Conservation (phyloP, 1,284 basidiomycete genomes). For the Calocybe gambosa region DNA sequence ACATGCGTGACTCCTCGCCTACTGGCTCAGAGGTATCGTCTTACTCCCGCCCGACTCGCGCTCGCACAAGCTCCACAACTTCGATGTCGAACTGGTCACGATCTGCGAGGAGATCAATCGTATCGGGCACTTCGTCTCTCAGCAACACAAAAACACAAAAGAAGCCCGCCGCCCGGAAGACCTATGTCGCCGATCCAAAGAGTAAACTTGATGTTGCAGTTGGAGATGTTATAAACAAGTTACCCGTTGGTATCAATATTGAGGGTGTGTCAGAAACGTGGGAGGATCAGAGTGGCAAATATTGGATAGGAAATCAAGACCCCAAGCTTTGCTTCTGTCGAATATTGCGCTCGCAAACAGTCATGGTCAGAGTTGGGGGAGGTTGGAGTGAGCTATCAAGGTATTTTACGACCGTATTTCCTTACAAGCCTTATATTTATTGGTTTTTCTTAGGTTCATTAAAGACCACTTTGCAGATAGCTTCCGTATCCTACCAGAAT, state of each 20-base stretch:
- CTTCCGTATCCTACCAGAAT: slow-evolving; percentile 59
- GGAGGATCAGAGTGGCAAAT: slow-evolving; percentile 89
- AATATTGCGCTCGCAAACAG: slow-evolving; percentile 85
- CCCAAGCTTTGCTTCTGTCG: slow-evolving; percentile 88
- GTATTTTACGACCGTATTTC: slow-evolving; percentile 41
- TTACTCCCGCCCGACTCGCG: slow-evolving; percentile 34
- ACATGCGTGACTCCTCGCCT: slow-evolving; percentile 47
- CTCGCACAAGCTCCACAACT: slow-evolving; percentile 36
- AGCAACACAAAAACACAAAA: slow-evolving; percentile 41
- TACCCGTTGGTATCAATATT: slow-evolving; percentile 82
- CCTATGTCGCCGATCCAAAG: slow-evolving; percentile 80
- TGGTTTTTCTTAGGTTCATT: slow-evolving; percentile 62
- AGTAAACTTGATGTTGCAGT: slow-evolving; percentile 90
- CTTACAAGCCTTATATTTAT: slow-evolving; percentile 12
- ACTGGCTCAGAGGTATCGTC: slow-evolving; percentile 50
- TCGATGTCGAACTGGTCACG: slow-evolving; percentile 62
- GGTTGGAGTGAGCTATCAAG: slow-evolving; percentile 91
- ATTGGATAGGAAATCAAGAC: slow-evolving; percentile 90
- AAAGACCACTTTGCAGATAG: slow-evolving; percentile 79
- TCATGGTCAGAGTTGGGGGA: slow-evolving; percentile 93
- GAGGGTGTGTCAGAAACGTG: slow-evolving; percentile 78
- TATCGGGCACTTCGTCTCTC: slow-evolving; percentile 34
- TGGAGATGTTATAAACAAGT: slow-evolving; percentile 82
- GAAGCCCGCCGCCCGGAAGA: slow-evolving; percentile 40
- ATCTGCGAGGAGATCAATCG: slow-evolving; percentile 50